phyloP scores from a whole-genome alignment of 148 eudicot genomes.

The Polygonum maritimum region DNA sequence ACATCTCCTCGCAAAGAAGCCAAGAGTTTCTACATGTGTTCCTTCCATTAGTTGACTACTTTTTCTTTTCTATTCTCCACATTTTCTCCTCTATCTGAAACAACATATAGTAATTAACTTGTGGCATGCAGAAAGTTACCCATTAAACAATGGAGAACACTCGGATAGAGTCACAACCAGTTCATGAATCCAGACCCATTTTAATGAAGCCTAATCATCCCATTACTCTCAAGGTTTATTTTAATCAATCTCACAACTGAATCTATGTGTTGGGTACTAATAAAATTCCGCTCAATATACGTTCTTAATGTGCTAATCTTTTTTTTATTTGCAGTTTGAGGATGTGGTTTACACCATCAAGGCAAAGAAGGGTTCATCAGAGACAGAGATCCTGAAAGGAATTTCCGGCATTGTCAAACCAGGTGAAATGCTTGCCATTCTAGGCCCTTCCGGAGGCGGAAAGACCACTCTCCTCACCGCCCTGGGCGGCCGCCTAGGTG shows the following conservation, averaged over 20 bases:
- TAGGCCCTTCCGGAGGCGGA: constrained; percentile 93
- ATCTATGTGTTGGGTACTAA: too few relatives aligned
- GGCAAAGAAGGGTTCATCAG: constrained; percentile 10
- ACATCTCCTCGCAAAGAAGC: too few relatives aligned
- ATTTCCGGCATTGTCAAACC: constrained; percentile 54
- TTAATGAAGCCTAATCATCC: background rate
- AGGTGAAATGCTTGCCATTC: constrained; percentile 80
- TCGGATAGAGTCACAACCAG: background rate
- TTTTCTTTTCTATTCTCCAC: too few relatives aligned
- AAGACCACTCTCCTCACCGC: constrained; percentile 82
- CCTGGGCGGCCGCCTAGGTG: constrained; percentile 62
- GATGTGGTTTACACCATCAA: constrained; percentile 9
- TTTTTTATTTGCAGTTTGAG: background rate
- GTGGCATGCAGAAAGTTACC: too few relatives aligned
- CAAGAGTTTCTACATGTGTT: too few relatives aligned
- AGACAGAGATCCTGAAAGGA: constrained; percentile 50
- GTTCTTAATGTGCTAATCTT: background rate
- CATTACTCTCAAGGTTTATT: constrained; percentile 2
- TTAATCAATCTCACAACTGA: background rate
- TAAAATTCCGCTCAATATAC: too few relatives aligned
- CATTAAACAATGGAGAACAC: background rate
- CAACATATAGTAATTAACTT: background rate
- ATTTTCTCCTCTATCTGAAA: background rate
- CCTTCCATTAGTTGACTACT: too few relatives aligned
- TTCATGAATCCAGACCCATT: background rate